Percentiles rank a stretch among this genome's conserved stretches.
Evolutionary conservation across 805 yeast genomes (phyloP).

Genomic region (Saturnispora saitoi): DNA sequence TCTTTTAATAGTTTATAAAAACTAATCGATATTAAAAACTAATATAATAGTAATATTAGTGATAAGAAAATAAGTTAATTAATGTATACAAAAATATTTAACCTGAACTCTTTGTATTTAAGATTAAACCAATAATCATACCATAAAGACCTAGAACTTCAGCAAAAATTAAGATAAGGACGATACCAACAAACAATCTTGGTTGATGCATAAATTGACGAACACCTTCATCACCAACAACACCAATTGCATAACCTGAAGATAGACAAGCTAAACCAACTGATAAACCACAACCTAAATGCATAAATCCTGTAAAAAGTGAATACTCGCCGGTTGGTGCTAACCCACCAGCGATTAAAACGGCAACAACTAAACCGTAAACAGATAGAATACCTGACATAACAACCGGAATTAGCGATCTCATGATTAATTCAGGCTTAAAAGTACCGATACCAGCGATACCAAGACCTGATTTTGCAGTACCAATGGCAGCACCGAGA

Average conservation of each 20-base stretch:
- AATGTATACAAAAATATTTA: constrained; percentile 15
- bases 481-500: constrained; percentile 98
- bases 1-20: too few relatives aligned
- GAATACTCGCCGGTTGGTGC: constrained; percentile 75
- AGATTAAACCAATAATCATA: constrained; percentile 87
- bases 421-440: constrained; percentile 95
- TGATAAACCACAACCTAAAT: constrained; percentile 87
- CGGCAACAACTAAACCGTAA: constrained; percentile 94
- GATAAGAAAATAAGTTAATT: not conserved
- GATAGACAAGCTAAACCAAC: constrained; percentile 97
- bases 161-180: constrained; percentile 93
- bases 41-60: not conserved
- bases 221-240: constrained; percentile 98
- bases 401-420: constrained; percentile 90
- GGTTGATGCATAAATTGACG: constrained; percentile 98
- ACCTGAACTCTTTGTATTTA: constrained; percentile 82
- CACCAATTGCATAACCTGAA: constrained; percentile 96
- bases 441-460: constrained; percentile 97
- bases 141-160: constrained; percentile 96
- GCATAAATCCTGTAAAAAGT: constrained; percentile 95
- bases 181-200: constrained; percentile 94
- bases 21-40: not conserved
- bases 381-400: constrained; percentile 97
- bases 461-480: constrained; percentile 97
- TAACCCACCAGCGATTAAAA: constrained; percentile 84